Percentiles rank a stretch among this genome's conserved stretches.
phyloP scores from a whole-genome alignment of 2,329 filamentous ascomycete species.

The Diaporthe batatas region DNA sequence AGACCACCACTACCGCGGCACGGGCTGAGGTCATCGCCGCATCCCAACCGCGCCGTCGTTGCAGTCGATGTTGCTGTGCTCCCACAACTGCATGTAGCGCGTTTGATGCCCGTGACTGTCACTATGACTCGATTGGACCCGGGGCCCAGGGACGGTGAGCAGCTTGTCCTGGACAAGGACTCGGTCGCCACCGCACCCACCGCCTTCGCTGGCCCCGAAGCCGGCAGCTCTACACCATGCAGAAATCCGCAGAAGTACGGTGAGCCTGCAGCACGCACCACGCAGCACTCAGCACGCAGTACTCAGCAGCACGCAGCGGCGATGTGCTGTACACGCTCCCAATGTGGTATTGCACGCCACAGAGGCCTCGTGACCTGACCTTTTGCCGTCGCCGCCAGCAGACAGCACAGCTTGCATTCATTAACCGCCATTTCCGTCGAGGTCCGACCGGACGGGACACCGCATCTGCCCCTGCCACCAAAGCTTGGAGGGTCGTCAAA shows the following conservation, averaged over 20 bases:
- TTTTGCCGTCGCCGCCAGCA: constrained; percentile 7
- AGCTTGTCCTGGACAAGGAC: neutral
- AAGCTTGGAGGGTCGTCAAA: neutral
- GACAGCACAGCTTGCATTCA: neutral
- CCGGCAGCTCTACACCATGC: constrained; percentile 36
- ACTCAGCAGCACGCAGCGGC: constrained; percentile 13
- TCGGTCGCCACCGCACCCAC: constrained; percentile 28
- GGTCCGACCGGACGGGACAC: constrained; percentile 21
- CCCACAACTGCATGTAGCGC: constrained; percentile 4
- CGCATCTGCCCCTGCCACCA: constrained; percentile 27
- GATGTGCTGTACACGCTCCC: constrained; percentile 23
- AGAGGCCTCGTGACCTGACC: constrained; percentile 33
- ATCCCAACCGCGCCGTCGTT: neutral
- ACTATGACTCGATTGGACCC: neutral
- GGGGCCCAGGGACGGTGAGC: constrained; percentile 1
- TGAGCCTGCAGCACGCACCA: constrained; percentile 35
- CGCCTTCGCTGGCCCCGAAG: constrained; percentile 30
- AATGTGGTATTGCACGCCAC: constrained; percentile 23
- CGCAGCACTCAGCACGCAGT: constrained; percentile 1
- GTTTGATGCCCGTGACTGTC: neutral
- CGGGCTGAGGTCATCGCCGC: constrained; percentile 29
- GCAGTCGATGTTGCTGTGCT: neutral
- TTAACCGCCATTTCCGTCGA: constrained; percentile 9
- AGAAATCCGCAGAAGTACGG: constrained; percentile 41
- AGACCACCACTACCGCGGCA: neutral